These are phyloP conservation scores for Chaetomiaceae sp. DNA, from an alignment of 2,329 filamentous ascomycete species.

Conservation along the genomic window DNA sequence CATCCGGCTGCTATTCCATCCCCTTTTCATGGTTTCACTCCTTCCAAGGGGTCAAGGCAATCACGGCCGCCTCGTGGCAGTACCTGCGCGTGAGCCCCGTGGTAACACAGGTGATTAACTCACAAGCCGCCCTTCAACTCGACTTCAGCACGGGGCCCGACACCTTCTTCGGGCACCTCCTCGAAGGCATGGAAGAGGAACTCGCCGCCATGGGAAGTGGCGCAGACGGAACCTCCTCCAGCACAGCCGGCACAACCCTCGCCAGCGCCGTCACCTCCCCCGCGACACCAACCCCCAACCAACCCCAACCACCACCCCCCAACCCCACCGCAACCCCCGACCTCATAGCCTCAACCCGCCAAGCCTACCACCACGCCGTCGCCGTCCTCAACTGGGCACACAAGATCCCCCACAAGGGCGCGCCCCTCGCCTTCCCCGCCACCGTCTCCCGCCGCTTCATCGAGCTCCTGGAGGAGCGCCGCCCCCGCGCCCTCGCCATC, in stretches of 20 bases:
- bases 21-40: conserved; percentile 63
- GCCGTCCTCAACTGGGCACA: conserved; percentile 64
- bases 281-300: conserved; percentile 11
- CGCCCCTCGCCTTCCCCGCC: conserved; percentile 59
- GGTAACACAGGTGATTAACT: conserved; percentile 59
- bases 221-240: conserved; percentile 6
- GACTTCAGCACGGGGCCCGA: conserved; percentile 50
- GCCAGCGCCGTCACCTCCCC: background rate
- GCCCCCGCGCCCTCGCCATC: conserved; percentile 59
- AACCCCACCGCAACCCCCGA: conserved; percentile 12
- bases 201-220: conserved; percentile 33
- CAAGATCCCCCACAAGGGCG: conserved; percentile 53
- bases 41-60: conserved; percentile 62
- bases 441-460: conserved; percentile 59
- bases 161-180: conserved; percentile 58
- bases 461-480: conserved; percentile 54
- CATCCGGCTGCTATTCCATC: conserved; percentile 46
- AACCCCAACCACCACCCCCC: conserved; percentile 28
- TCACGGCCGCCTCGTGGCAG: conserved; percentile 61
- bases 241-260: background rate
- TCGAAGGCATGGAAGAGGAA: conserved; percentile 56
- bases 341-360: conserved; percentile 37
- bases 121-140: conserved; percentile 58
- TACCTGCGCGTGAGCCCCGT: conserved; percentile 56
- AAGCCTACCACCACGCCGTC: conserved; percentile 61